Evolutionary conservation across 2,329 filamentous ascomycete species (phyloP), one percentile per base, ranked within the genome.

Genomic region (Epichloe festucae): DNA sequence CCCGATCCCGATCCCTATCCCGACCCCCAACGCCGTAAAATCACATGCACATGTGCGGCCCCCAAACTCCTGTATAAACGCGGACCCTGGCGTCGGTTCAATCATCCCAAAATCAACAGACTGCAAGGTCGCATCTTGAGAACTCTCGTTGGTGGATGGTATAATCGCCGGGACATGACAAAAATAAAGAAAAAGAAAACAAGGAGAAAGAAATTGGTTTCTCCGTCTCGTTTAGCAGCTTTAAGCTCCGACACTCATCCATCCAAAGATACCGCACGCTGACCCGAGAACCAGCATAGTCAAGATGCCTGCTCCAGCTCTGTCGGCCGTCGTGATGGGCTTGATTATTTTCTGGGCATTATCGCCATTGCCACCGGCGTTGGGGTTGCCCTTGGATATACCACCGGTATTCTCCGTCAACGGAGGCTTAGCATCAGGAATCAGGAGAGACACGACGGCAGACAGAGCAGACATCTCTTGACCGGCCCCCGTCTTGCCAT

Each of bases 391-490:
- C 55, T 63, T 60, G 44, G 72, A 74, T 1, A 71, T 80, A 50
- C 79, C 80, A 48, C 78, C 79, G 2, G 69, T 71, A 10, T 63
- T 56, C 2, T 70, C 70, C 0, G 75, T 76, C 15, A 73, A 64
- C 0, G 75, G 73, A 2, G 63, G 56, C 21, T 68, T 63, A 2
- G 68, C 66, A 4, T 63, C 56, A 31, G 65, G 61, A 44, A 78
- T 69, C 44, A 82, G 65, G 4, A 76, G 73, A 1, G 73, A 73
- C 5, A 74, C 73, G 17, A 82, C 72, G 3, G 80, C 73, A 27
- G 74, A 73, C 14, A 82, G 65, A 0, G 75, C 79, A 50, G 74
- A 75, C 71, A 84, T 79, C 59, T 79, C 71, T 63, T 84, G 77
- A 8, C 80, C 78, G 49, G 79, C 76, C 35, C 79, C 77, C 4